Evolutionary conservation across 2,329 filamentous ascomycete species (phyloP).

Genomic region (Talaromyces funiculosus): DNA sequence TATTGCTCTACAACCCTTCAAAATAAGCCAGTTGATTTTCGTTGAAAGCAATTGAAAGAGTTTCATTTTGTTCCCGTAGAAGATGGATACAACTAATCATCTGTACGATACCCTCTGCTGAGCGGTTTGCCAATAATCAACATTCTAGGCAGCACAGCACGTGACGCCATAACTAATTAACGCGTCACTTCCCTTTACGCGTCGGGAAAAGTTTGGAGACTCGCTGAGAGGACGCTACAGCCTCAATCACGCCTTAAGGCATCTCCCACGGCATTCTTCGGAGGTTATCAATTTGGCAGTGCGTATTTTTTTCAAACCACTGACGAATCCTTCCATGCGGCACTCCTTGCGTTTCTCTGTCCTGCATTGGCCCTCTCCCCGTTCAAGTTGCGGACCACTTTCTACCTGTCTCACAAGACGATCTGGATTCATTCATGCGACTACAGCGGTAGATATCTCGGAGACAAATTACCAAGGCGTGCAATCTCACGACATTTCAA

Average conservation of each 20-base stretch:
- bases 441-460: neutral
- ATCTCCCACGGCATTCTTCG: neutral
- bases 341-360: conserved; percentile 1
- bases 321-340: conserved; percentile 5
- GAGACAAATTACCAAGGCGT: neutral
- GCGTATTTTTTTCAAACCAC: neutral
- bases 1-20: neutral
- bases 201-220: neutral
- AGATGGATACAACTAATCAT: too few relatives aligned
- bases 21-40: neutral
- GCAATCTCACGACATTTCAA: neutral
- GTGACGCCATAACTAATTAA: conserved; percentile 14
- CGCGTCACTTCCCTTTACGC: conserved; percentile 11
- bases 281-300: neutral
- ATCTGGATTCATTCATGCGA: neutral
- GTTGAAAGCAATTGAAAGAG: neutral
- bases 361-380: conserved; percentile 4
- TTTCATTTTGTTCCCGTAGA: too few relatives aligned
- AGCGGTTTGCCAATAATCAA: too few relatives aligned
- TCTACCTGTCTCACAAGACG: neutral
- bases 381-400: neutral
- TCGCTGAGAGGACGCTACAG: neutral
- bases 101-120: too few relatives aligned
- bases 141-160: conserved; percentile 1
- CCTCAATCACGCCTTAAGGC: neutral